Base-by-base conservation (phyloP, 768 basidiomycete species). In the Megacollybia marginata region DNA sequence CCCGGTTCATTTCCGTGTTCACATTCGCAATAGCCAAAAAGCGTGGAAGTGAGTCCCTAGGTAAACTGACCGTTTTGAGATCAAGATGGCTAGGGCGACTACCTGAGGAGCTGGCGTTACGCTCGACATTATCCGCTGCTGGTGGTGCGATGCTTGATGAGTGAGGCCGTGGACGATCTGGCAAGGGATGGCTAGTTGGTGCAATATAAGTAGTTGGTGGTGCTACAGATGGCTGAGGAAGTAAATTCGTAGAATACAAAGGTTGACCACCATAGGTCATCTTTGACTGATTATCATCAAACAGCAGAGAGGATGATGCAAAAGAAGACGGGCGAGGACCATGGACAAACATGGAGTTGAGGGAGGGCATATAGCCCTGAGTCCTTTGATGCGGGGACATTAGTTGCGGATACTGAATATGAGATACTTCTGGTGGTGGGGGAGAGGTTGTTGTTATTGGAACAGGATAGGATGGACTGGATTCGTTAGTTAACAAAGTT, bases 371-470 rank as follows among this genome's bases (percentile, higher is more conserved):
- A 58, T 91, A 91, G 35, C 88, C 88, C 58, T 91, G 88, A 46
- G 67, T 73, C 49, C 80, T 75, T 63, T 91, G 88, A 51, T 91
- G 89, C 49, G 78, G 77, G 1, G 83, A 81, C 88, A 91, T 91
- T 33, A 90, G 75, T 13, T 78, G 70, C 1, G 87, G 86, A 57
- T 86, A 87, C 33, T 72, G 72, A 48, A 83, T 65, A 16, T 68
- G 59, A 13, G 69, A 66, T 15, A 72, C 65, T 33, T 73, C 70
- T 5, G 73, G 70, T 13, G 82, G 76, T n/a, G 79, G 72, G 4
- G 83, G 79, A 31, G 87, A 83, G 9, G 86, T 88, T 1, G 83
- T 85, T 1, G 85, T 88, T 44, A 84, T 69, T 33, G 84, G 83
- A 28, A 75, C 67, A 15, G 77, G 78, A 56, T 79, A 76, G 4